These are phyloP conservation scores for Boletus reticulatus DNA, from an alignment of 768 basidiomycete species.

Conservation along the genomic window DNA sequence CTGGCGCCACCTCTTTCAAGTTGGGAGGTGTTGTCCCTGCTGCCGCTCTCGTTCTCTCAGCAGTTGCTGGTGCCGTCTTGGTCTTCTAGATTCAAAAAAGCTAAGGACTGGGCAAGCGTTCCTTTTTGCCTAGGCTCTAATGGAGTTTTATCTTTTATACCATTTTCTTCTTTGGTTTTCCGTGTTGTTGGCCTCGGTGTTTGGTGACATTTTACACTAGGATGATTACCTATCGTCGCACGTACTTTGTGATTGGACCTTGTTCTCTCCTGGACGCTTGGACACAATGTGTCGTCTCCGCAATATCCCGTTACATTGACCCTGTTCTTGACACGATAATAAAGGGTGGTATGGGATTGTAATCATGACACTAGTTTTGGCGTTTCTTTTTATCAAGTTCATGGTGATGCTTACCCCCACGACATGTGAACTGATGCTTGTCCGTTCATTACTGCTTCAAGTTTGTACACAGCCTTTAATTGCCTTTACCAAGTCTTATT, in stretches of 20 bases:
- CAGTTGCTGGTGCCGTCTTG: slow-evolving; percentile 46
- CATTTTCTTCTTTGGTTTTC: slow-evolving; percentile 7
- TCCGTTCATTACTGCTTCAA: too few relatives aligned
- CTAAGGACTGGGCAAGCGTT: background rate
- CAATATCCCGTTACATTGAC: slow-evolving; percentile 3
- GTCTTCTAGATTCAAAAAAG: slow-evolving; percentile 39
- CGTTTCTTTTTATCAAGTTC: background rate
- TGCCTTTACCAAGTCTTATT: too few relatives aligned
- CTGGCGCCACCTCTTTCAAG: slow-evolving; percentile 34
- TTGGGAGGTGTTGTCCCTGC: slow-evolving; percentile 31
- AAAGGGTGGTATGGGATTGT: background rate
- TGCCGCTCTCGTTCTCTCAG: slow-evolving; percentile 41
- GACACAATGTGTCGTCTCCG: slow-evolving; percentile 10
- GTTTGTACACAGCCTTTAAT: too few relatives aligned
- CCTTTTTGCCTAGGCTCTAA: background rate
- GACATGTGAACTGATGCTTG: too few relatives aligned
- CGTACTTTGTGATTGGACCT: slow-evolving; percentile 19
- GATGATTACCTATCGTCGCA: slow-evolving; percentile 6
- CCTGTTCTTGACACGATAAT: background rate
- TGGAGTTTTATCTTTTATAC: slow-evolving; percentile 14
- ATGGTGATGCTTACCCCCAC: background rate
- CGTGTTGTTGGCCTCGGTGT: slow-evolving; percentile 3
- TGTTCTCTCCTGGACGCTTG: slow-evolving; percentile 15
- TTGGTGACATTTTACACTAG: slow-evolving; percentile 17
- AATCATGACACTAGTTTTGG: background rate